Base-by-base conservation (phyloP, 1,284 basidiomycete genomes). In the Anthracocystis panici-leucophaei region DNA sequence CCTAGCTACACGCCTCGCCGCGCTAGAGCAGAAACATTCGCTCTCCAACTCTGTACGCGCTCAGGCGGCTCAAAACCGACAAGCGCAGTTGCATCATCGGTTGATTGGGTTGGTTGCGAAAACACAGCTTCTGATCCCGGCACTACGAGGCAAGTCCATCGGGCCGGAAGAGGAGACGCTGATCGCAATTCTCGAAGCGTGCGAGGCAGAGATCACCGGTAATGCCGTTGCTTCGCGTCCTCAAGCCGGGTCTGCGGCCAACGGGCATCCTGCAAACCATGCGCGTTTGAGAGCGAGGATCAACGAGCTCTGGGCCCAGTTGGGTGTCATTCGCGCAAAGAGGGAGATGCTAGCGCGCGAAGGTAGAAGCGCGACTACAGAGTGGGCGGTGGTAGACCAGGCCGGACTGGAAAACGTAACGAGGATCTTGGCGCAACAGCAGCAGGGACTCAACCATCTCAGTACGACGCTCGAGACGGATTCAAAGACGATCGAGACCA, bases 321-420 rank as follows among this genome's bases (percentile, higher is more conserved):
- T 84, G n/a, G 81, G 80, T 18, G 78, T 79, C 3, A 62, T 82
- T 5, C 74, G 81, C 41, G 80, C 81, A 2, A 75, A 74, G 68
- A 57, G 77, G 10, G 82, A 82, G 67, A 74, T 75, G 61, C 50
- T 74, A 20, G 65, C 67, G 8, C 42, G 64, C 3, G 72, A 75
- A 42, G 75, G 75, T 4, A 46, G 76, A 49, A 69, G 65, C 31
- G 75, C 72, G 9, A 69, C 62, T 23, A 77, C 75, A 9, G 81
- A 81, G 53, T 84, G 83, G 83, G 82, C 83, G 7, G 79, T 84
- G 11, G 83, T 84, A 10, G 83, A 84, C 40, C 75, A 79, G 40
- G 60, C 62, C 12, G 78, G 75, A 8, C 44, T 84, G 42, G 78
- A 83, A 23, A 79, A 82, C 23, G 78, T 82, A 5, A 72, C 77